Percentiles rank a stretch among this genome's conserved stretches.
phyloP scores from a whole-genome alignment of 2,329 filamentous ascomycete genomes.

The Biscogniauxia sp. region DNA sequence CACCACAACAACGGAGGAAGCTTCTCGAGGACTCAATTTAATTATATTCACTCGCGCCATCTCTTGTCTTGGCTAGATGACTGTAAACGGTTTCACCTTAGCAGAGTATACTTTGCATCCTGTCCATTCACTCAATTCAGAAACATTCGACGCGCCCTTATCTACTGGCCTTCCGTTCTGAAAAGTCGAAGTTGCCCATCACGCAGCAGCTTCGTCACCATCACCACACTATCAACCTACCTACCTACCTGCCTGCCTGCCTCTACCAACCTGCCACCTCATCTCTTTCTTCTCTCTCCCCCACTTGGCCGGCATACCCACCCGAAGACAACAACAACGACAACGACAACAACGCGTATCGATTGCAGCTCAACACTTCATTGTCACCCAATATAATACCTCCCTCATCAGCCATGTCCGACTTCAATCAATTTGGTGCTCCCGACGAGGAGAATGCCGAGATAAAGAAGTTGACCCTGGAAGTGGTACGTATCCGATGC shows the following conservation, averaged over 20 bases:
- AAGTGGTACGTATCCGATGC: conserved; percentile 62
- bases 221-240: too few species aligned
- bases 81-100: neutral
- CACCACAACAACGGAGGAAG: neutral
- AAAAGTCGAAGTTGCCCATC: neutral
- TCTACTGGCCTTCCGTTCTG: neutral
- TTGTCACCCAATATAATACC: neutral
- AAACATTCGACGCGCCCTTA: neutral
- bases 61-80: neutral
- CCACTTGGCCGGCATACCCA: neutral
- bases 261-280: neutral
- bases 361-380: neutral
- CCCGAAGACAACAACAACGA: neutral
- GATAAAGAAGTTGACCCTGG: conserved; percentile 73
- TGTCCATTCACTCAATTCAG: neutral
- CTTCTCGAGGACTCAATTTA: neutral
- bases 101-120: neutral
- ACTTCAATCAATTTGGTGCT: conserved; percentile 67
- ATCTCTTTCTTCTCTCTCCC: neutral
- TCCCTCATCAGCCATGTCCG: conserved; percentile 54
- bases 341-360: neutral
- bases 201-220: too few species aligned
- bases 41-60: neutral
- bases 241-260: too few species aligned
- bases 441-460: conserved; percentile 80